Percentiles rank a stretch among this genome's conserved stretches.
phyloP scores from a whole-genome alignment of 345 rosid genomes.

The Boechera divaricarpa region DNA sequence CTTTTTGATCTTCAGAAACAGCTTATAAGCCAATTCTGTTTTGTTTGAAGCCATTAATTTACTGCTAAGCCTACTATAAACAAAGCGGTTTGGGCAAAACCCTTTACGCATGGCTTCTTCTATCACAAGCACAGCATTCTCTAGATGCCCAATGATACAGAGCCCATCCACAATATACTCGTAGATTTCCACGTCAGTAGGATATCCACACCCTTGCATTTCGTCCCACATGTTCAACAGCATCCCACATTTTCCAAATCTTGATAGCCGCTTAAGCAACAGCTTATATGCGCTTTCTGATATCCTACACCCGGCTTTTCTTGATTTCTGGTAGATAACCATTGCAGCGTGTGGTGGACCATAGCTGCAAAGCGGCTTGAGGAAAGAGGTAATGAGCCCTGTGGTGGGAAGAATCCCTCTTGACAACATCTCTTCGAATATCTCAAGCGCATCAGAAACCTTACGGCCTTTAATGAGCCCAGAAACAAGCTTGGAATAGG shows the following conservation, averaged over 20 bases:
- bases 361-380: constrained; percentile 71
- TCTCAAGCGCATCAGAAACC: constrained; percentile 90
- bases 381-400: constrained; percentile 65
- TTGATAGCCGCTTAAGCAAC: constrained; percentile 76
- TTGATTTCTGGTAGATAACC: constrained; percentile 73
- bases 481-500: constrained; percentile 63
- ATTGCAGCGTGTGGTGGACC: constrained; percentile 96
- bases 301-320: constrained; percentile 69
- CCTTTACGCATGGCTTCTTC: constrained; percentile 82
- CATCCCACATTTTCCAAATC: constrained; percentile 94
- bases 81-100: constrained; percentile 81
- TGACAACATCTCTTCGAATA: constrained; percentile 78
- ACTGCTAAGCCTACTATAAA: constrained; percentile 73
- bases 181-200: constrained; percentile 73
- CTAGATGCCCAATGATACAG: constrained; percentile 87
- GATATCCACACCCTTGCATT: constrained; percentile 79
- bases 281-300: constrained; percentile 77
- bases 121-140: constrained; percentile 85
- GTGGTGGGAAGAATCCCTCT: constrained; percentile 65
- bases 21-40: constrained; percentile 79
- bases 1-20: constrained; percentile 69
- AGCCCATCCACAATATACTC: constrained; percentile 82
- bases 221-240: constrained; percentile 82
- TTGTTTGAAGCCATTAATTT: constrained; percentile 72
- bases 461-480: constrained; percentile 71